Percentiles rank a stretch among this genome's conserved stretches.
Conservation (phyloP, 2,329 filamentous ascomycete species). For the Pseudogymnoascus sp. region DNA sequence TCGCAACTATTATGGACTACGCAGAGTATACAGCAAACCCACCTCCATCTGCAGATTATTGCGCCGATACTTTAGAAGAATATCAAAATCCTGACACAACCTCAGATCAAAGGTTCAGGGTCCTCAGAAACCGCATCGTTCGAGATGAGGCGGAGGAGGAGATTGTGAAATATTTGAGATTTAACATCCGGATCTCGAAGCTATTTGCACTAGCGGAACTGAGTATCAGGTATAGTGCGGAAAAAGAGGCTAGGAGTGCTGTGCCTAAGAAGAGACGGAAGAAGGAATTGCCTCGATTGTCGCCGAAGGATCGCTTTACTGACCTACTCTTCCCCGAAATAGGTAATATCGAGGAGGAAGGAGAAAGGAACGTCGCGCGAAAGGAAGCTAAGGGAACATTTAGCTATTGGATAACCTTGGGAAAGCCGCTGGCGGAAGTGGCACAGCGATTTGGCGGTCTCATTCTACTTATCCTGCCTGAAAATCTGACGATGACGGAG, state of each 20-base stretch:
- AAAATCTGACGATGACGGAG: not conserved
- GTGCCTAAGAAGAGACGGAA: not conserved
- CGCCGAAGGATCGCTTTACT: not conserved
- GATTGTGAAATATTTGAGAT: not conserved
- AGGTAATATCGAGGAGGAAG: not conserved
- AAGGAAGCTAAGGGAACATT: not conserved
- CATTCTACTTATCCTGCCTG: not conserved
- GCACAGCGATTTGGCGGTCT: not conserved
- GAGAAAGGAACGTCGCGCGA: not conserved
- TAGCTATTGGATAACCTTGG: not conserved
- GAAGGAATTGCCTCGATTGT: not conserved
- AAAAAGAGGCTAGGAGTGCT: not conserved
- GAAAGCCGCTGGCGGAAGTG: not conserved
- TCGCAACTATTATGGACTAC: not conserved
- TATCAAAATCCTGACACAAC: not conserved
- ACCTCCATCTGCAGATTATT: not conserved
- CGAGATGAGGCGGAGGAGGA: not conserved
- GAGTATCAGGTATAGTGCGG: not conserved
- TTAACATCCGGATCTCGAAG: not conserved
- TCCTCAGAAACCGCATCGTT: not conserved
- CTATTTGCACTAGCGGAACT: not conserved
- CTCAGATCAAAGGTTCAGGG: not conserved
- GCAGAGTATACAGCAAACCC: not conserved
- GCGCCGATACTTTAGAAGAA: not conserved
- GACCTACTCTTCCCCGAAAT: not conserved